Evolutionary conservation across 805 yeast species (phyloP), one percentile per base, ranked within the genome.

Genomic region (Isabelozyma pseudorhagii): DNA sequence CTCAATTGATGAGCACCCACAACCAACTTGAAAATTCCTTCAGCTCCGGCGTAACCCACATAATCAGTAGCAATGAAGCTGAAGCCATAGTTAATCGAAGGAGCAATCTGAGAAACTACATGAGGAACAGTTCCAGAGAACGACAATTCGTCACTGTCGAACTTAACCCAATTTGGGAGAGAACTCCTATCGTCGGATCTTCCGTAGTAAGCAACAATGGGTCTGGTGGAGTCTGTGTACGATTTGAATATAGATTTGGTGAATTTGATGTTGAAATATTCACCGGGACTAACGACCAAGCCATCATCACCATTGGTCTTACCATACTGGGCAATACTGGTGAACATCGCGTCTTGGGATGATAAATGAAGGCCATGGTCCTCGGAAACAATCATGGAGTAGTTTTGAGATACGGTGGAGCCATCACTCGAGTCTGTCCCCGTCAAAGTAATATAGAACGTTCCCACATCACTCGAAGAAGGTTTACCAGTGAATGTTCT

Each of bases 1-100:
- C 90, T 78, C 54, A 94, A 76, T 53, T 81, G 85, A 64, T 94
- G 97, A 8, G 96, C 97, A 40, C 99, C 99, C 38, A 93, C 86
- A 25, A 86, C 72, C 38, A 94, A 71, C 51, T 81, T 75, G 70
- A 94, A 94, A 29, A 79, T 69, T 3, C 87, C 84, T 54, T 77
- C 82, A 3, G 83, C 84, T 14, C 88, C 91, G 1, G 94, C 72
- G 62, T 65, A 91, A 1, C 96, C 97, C 25, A 68, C 67, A 59
- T 82, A 81, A 60, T 91, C 97, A 1, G 96, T 75, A 1, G 92
- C 97, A 49, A 91, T 83, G 56, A 92, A 78, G 42, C 82, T 75
- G 56, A 93, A 83, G 14, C 80, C 78, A 64, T 82, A 94, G 40
- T 75, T 71, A 55, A 81, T 75, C 40, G 96, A 89, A 9, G 97